Percentiles rank a stretch among this genome's conserved stretches.
phyloP scores from a whole-genome alignment of 352 stramenopile species.

The Lagenidium sp. region DNA sequence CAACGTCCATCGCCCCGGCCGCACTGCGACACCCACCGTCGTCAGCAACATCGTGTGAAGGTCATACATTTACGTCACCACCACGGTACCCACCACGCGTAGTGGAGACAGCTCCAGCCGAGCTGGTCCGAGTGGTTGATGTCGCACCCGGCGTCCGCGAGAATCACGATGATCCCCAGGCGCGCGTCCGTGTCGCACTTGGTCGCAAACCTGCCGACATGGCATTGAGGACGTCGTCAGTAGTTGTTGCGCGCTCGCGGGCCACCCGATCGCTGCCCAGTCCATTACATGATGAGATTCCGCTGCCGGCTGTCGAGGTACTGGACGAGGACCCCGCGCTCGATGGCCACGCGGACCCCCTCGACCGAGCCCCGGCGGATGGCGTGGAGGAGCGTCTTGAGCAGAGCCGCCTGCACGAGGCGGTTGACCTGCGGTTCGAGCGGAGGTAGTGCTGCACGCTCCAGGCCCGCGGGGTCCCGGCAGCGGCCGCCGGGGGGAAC shows the following conservation, averaged over 20 bases:
- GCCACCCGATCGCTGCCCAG: background rate
- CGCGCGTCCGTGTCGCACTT: constrained; percentile 80
- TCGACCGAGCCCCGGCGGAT: constrained; percentile 71
- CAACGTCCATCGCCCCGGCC: constrained; percentile 59
- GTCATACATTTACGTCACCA: too few species aligned
- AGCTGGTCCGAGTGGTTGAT: constrained; percentile 80
- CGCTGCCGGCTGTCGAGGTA: constrained; percentile 70
- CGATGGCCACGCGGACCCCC: constrained; percentile 77
- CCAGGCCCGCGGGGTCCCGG: constrained; percentile 7
- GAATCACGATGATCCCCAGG: constrained; percentile 76
- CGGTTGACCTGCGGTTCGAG: constrained; percentile 54
- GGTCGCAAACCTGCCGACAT: constrained; percentile 38
- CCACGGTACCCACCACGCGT: constrained; percentile 52
- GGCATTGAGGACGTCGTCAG: background rate
- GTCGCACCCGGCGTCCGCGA: constrained; percentile 74
- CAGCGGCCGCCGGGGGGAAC: background rate
- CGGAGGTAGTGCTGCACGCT: constrained; percentile 19
- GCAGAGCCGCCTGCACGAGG: constrained; percentile 70
- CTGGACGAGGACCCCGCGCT: constrained; percentile 64
- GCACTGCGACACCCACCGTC: constrained; percentile 25
- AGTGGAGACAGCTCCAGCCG: constrained; percentile 82
- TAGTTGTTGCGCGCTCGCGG: background rate
- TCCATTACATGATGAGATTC: constrained; percentile 73
- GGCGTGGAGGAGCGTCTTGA: constrained; percentile 80
- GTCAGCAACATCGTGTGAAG: too few species aligned